phyloP scores from a whole-genome alignment of 129 eudicot genomes.

The Artemisia tridentata region DNA sequence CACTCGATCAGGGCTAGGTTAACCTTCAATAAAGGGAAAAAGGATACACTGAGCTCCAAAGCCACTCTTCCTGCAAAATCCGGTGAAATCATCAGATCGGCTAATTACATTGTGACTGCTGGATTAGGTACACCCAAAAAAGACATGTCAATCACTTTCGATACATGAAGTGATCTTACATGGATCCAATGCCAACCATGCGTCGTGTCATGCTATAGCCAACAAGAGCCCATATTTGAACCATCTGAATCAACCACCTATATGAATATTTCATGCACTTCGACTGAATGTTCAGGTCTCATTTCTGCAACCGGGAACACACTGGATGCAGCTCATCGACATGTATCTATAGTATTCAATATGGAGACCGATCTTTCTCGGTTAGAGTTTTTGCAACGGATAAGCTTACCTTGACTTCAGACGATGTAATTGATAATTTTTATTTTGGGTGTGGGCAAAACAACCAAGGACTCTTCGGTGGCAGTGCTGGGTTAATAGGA shows the following conservation, averaged over 20 bases:
- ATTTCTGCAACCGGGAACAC: conserved; percentile 47
- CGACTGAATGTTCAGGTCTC: conserved; percentile 45
- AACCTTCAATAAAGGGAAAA: neutral
- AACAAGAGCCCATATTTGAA: conserved; percentile 56
- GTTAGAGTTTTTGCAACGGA: conserved; percentile 58
- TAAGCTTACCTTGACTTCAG: conserved; percentile 43
- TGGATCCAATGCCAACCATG: conserved; percentile 96
- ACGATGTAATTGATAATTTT: conserved; percentile 32
- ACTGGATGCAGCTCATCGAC: conserved; percentile 47
- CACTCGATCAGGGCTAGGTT: conserved; percentile 42
- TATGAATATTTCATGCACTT: conserved; percentile 54
- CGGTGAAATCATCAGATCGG: conserved; percentile 52
- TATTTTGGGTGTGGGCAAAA: conserved; percentile 77
- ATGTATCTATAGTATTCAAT: conserved; percentile 61
- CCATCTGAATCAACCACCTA: conserved; percentile 63
- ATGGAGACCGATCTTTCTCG: conserved; percentile 73
- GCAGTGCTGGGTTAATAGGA: conserved; percentile 62
- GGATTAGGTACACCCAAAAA: conserved; percentile 78
- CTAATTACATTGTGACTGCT: conserved; percentile 60
- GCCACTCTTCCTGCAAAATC: conserved; percentile 54
- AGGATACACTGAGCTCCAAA: conserved; percentile 24
- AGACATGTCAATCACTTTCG: conserved; percentile 54
- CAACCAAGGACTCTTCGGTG: conserved; percentile 65
- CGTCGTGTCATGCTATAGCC: conserved; percentile 47
- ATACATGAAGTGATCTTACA: conserved; percentile 82